Evolutionary conservation across 106 monocot genomes (phyloP), one percentile per base, ranked within the genome.

Genomic region (Acorus calamus): DNA sequence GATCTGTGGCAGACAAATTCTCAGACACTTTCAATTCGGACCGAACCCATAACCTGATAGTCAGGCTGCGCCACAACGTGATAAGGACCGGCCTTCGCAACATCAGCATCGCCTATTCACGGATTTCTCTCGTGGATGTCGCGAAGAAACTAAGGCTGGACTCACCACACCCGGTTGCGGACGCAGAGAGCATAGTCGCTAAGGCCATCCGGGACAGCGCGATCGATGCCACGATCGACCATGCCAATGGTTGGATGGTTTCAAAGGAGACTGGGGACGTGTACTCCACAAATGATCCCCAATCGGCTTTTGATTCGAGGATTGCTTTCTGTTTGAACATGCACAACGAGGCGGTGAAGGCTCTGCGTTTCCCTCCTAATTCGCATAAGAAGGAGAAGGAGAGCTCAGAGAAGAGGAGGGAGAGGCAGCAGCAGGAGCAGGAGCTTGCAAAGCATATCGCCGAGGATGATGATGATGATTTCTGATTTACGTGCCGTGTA

Each of bases 181-280:
- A 99, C 76, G 98, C 88, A 3, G 98, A 99, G 66, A 81, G 92
- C 77, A 99, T 92, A 62, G 92, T 99, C 5, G 63, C 98, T 13
- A 92, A 99, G 59, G 98, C 98, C 42, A 88, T 98, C 67, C 70
- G 92, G 8, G 98, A 98, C 61, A 85, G 88, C 0, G 98, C 92
- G 3, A 92, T 98, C 54, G 98, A 98, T 72, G 98, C 98, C 4
- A 92, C 83, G 2, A 77, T 88, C 0, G 92, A 92, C 61, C 98
- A 98, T 55, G 74, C 71, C 2, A 92, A 83, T 55, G 85, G 98
- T 4, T 98, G 88, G 85, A 92, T 98, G 88, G 74, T 98, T 5
- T 92, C 91, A 3, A 98, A 98, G 64, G 98, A 98, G 66, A 98
- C 98, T 0, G 98, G 91, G 4, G 92, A 98, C 57, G 76, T 98